phyloP scores from a whole-genome alignment of 176 grass and related monocot genomes.

The Zoysia japonica region DNA sequence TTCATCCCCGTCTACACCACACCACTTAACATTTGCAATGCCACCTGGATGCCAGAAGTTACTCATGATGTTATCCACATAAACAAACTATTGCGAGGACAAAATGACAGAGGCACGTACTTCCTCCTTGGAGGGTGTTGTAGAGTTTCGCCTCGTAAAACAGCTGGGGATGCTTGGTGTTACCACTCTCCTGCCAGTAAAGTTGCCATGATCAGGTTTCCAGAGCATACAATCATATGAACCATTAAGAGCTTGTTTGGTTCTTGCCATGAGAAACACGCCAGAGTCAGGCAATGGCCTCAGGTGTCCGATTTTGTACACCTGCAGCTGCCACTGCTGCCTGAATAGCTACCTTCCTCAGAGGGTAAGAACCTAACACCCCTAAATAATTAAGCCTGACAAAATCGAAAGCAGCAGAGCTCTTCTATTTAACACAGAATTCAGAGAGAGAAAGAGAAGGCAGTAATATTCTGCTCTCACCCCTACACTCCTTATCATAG shows the following conservation, averaged over 20 bases:
- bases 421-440: conserved; percentile 9
- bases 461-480: neutral
- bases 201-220: conserved; percentile 22
- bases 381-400: neutral
- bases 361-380: no score
- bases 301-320: no score
- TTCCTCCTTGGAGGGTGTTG: conserved; percentile 67
- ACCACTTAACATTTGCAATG: conserved; percentile 75
- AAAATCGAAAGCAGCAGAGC: neutral
- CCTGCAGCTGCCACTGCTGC: no score
- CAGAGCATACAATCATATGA: conserved; percentile 1
- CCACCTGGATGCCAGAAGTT: conserved; percentile 50
- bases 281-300: no score
- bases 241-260: neutral
- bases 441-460: neutral
- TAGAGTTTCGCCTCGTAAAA: conserved; percentile 86
- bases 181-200: conserved; percentile 56
- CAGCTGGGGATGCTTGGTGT: conserved; percentile 68
- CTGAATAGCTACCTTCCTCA: no score
- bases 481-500: neutral
- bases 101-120: conserved; percentile 11
- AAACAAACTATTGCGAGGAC: neutral
- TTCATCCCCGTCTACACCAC: conserved; percentile 63
- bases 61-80: neutral
- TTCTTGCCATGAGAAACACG: no score